phyloP scores from a whole-genome alignment of 495 filamentous ascomycete species.

The Amorphotheca resinae region DNA sequence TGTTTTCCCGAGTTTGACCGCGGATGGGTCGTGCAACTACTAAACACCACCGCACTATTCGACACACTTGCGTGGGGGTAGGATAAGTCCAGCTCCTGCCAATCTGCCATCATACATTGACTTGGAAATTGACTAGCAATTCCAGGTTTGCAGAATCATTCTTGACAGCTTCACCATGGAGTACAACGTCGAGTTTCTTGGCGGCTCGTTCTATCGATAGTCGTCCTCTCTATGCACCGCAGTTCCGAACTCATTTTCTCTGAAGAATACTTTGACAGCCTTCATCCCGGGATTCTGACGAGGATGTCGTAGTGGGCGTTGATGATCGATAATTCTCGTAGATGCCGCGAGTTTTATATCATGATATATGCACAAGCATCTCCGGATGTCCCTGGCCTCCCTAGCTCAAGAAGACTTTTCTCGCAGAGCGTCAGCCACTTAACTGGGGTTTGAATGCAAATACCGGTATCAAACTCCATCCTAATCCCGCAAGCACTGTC shows the following conservation, averaged over 20 bases:
- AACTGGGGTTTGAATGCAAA: not conserved
- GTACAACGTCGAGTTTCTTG: not conserved
- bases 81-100: too few relatives aligned
- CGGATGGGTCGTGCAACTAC: too few relatives aligned
- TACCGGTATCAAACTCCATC: not conserved
- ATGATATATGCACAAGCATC: constrained; percentile 9
- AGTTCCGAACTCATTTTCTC: not conserved
- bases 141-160: too few relatives aligned
- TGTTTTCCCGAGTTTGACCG: too few relatives aligned
- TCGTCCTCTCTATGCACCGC: not conserved
- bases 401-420: not conserved
- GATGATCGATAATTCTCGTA: not conserved
- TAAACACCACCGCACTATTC: too few relatives aligned
- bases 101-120: too few relatives aligned
- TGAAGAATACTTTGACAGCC: not conserved
- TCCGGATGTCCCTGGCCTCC: constrained; percentile 1
- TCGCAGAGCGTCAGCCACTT: not conserved
- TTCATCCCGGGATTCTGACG: not conserved
- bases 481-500: not conserved
- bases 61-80: too few relatives aligned
- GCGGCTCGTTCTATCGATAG: not conserved
- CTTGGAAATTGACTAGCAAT: too few relatives aligned
- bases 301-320: not conserved
- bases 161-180: too few relatives aligned
- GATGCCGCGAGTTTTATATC: not conserved